These are phyloP conservation scores for Pythium plurisporium DNA, from an alignment of 352 stramenopile genomes.

Conservation along the genomic window DNA sequence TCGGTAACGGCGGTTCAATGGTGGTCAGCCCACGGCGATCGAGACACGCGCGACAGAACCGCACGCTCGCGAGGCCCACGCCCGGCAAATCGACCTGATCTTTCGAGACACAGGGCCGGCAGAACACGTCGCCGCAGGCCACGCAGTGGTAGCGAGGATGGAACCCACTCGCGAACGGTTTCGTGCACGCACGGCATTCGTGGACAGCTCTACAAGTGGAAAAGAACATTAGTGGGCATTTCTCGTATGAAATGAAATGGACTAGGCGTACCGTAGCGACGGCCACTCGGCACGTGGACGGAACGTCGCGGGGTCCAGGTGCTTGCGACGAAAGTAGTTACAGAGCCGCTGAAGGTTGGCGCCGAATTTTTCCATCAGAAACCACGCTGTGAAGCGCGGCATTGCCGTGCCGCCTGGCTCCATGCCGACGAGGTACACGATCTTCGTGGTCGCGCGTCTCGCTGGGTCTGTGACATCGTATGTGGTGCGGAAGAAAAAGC, in stretches of 20 bases:
- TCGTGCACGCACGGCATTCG: no score
- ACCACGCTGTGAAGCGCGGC: constrained; percentile 28
- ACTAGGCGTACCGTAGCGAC: constrained; percentile 22
- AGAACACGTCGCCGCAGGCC: constrained; percentile 48
- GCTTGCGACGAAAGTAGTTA: constrained; percentile 40
- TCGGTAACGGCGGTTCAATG: no score
- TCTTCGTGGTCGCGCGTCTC: no score
- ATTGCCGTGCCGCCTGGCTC: constrained; percentile 30
- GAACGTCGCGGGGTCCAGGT: constrained; percentile 44
- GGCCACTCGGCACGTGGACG: constrained; percentile 44
- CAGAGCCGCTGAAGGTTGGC: constrained; percentile 36
- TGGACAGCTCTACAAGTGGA: no score
- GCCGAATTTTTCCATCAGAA: constrained; percentile 46
- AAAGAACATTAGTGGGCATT: no score
- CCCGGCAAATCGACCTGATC: constrained; percentile 20
- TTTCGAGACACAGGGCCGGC: constrained; percentile 24
- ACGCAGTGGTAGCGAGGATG: constrained; percentile 46
- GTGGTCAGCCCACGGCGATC: background rate
- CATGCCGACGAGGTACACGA: constrained; percentile 54
- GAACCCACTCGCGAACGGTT: constrained; percentile 34
- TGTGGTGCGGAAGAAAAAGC: constrained; percentile 35
- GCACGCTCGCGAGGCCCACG: background rate
- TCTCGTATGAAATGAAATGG: no score
- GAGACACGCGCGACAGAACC: constrained; percentile 5
- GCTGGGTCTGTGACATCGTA: no score